These are phyloP conservation scores for Populus euphratica DNA, from an alignment of 345 rosid species.

Conservation along the genomic window DNA sequence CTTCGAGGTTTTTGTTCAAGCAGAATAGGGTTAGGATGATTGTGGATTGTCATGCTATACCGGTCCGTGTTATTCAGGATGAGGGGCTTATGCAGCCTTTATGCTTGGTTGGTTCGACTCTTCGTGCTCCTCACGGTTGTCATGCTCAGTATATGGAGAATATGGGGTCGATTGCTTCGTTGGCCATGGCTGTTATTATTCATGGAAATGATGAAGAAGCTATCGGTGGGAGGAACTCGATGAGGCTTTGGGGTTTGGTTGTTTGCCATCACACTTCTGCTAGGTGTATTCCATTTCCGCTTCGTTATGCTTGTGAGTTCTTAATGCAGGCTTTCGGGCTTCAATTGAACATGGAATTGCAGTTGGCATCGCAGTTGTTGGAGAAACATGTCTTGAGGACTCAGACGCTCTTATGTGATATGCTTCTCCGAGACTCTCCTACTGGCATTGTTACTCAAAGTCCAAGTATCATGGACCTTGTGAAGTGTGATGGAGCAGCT, in stretches of 20 bases:
- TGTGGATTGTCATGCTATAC: slow-evolving; percentile 74
- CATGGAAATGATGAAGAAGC: slow-evolving; percentile 80
- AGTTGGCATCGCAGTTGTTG: slow-evolving; percentile 74
- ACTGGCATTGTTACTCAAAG: slow-evolving; percentile 90
- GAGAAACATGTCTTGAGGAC: slow-evolving; percentile 90
- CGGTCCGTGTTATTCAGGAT: slow-evolving; percentile 63
- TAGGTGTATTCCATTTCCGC: slow-evolving; percentile 82
- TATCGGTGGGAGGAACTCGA: slow-evolving; percentile 58
- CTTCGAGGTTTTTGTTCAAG: slow-evolving; percentile 87
- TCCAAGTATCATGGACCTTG: slow-evolving; percentile 94
- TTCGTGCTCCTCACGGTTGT: slow-evolving; percentile 93
- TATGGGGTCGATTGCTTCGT: slow-evolving; percentile 87
- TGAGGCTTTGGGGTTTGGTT: slow-evolving; percentile 95
- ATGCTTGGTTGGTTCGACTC: slow-evolving; percentile 95
- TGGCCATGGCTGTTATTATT: slow-evolving; percentile 89
- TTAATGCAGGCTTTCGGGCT: slow-evolving; percentile 98
- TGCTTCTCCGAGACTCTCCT: slow-evolving; percentile 97
- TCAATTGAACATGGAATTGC: slow-evolving; percentile 96
- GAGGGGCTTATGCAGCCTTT: slow-evolving; percentile 76
- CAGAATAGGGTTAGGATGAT: slow-evolving; percentile 98
- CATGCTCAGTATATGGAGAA: slow-evolving; percentile 96
- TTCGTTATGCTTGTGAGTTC: slow-evolving; percentile 96
- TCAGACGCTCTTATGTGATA: slow-evolving; percentile 90
- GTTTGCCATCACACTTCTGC: slow-evolving; percentile 98
- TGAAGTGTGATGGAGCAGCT: slow-evolving; percentile 95